phyloP scores from a whole-genome alignment of 495 filamentous ascomycete species.

The Aspergillus funiculosus region DNA sequence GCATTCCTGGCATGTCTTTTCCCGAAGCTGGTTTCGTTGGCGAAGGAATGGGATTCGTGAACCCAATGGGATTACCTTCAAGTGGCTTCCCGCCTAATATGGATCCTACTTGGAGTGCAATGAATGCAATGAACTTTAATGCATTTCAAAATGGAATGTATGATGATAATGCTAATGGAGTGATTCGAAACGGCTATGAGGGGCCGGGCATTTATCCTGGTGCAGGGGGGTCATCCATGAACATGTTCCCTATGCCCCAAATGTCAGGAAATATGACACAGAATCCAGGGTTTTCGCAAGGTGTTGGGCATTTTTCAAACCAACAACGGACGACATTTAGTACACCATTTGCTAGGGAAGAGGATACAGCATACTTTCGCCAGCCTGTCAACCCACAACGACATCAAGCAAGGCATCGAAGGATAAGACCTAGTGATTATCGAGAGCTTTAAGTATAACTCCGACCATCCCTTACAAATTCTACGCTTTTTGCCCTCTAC shows the following conservation, averaged over 20 bases:
- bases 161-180: conserved; percentile 36
- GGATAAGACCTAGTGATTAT: conserved; percentile 82
- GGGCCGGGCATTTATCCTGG: conserved; percentile 36
- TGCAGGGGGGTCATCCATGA: conserved; percentile 37
- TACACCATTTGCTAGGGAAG: conserved; percentile 59
- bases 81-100: conserved; percentile 42
- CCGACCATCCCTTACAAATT: too few species aligned
- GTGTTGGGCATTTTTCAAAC: conserved; percentile 54
- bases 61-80: conserved; percentile 46
- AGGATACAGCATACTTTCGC: conserved; percentile 90
- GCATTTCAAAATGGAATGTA: conserved; percentile 42
- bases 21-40: conserved; percentile 36
- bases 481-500: too few species aligned
- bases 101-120: conserved; percentile 41
- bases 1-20: conserved; percentile 42
- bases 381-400: conserved; percentile 95
- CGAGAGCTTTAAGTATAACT: conserved; percentile 57
- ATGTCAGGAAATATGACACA: conserved; percentile 27
- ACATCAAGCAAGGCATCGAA: conserved; percentile 70
- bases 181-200: conserved; percentile 25
- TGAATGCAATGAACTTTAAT: conserved; percentile 47
- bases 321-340: conserved; percentile 66
- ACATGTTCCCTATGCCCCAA: conserved; percentile 34
- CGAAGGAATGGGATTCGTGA: conserved; percentile 47
- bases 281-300: conserved; percentile 30